These are phyloP conservation scores for Aspergillus udagawae DNA, from an alignment of 2,329 filamentous ascomycete species.

Conservation along the genomic window DNA sequence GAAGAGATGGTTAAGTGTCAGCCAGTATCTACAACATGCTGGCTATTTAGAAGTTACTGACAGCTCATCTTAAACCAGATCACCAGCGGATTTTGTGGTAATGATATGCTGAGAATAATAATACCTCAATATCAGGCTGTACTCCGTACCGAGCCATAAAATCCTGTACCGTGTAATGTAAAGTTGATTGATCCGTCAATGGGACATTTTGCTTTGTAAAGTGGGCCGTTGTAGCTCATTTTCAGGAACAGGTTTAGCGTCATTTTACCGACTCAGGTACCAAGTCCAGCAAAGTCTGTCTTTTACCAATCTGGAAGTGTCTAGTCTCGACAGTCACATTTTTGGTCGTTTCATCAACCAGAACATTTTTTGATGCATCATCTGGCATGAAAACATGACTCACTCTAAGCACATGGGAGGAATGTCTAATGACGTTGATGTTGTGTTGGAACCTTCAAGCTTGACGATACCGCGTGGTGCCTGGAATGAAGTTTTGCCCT, in stretches of 20 bases:
- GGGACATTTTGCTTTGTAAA: constrained; percentile 1
- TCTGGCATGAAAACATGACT: not conserved
- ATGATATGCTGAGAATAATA: not conserved
- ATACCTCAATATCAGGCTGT: too few species aligned
- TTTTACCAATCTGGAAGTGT: not conserved
- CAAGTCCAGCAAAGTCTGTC: too few species aligned
- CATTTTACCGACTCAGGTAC: not conserved
- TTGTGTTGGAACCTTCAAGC: not conserved
- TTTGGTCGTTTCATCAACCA: not conserved
- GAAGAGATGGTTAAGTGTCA: too few species aligned
- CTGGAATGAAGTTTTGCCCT: not conserved
- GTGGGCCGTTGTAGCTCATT: constrained; percentile 12
- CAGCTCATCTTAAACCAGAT: not conserved
- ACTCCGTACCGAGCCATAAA: not conserved
- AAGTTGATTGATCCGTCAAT: not conserved
- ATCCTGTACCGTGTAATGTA: not conserved
- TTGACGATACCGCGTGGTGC: not conserved
- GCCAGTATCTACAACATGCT: too few species aligned
- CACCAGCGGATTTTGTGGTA: too few species aligned
- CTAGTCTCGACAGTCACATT: not conserved
- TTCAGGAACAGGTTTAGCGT: constrained; percentile 32
- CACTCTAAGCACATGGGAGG: not conserved
- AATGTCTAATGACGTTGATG: not conserved
- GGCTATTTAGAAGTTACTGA: not conserved
- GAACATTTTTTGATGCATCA: not conserved